Evolutionary conservation across 2,329 filamentous ascomycete genomes (phyloP).

Genomic region (Cryphonectria radicalis): DNA sequence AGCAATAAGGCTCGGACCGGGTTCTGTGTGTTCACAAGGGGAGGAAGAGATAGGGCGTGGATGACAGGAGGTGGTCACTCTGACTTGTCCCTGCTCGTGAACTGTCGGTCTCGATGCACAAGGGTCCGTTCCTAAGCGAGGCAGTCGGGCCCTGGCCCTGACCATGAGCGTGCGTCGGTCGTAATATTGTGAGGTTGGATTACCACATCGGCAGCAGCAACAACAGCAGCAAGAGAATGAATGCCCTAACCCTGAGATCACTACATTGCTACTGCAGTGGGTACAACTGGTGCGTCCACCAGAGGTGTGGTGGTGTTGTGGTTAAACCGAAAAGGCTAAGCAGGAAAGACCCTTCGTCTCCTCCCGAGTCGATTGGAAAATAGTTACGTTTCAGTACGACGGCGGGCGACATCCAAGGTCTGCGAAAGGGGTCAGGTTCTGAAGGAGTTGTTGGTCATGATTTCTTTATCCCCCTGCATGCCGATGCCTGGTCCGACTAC

Average conservation of each 20-base stretch:
- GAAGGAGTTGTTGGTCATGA: neutral
- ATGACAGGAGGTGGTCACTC: neutral
- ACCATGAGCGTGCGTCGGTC: neutral
- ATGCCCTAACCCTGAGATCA: neutral
- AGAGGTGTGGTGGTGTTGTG: neutral
- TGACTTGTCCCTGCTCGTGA: neutral
- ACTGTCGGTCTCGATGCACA: no score
- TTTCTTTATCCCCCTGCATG: constrained; percentile 1
- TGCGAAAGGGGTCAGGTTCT: neutral
- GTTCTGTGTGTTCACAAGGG: neutral
- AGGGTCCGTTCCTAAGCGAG: neutral
- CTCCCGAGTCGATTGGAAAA: neutral
- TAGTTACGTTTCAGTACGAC: neutral
- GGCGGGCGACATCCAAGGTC: neutral
- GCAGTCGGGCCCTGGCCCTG: neutral
- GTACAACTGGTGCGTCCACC: neutral
- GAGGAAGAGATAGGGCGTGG: neutral
- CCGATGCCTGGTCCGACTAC: constrained; percentile 7
- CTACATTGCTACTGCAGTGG: neutral
- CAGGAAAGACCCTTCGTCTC: neutral
- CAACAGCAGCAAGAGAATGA: neutral
- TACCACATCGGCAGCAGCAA: neutral
- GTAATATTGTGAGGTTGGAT: neutral
- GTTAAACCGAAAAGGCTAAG: neutral
- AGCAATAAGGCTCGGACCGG: neutral